phyloP scores from a whole-genome alignment of 306 rosid genomes.

The Arachis stenosperma region DNA sequence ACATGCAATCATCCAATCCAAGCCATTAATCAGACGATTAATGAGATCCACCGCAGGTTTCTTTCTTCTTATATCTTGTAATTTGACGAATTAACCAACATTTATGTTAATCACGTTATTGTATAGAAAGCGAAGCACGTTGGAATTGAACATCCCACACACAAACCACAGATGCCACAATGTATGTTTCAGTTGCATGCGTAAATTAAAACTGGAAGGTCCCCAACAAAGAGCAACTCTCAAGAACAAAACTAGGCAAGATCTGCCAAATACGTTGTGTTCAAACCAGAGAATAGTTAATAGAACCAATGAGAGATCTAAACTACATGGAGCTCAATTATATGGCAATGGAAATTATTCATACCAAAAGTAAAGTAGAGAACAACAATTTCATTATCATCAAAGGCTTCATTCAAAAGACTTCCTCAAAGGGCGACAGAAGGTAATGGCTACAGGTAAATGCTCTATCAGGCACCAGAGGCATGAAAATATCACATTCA shows the following conservation, averaged over 20 bases:
- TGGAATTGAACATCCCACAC: neutral
- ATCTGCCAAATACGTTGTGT: neutral
- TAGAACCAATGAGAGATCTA: neutral
- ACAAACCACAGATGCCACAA: neutral
- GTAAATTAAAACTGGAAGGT: conserved; percentile 9
- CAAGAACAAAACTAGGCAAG: conserved; percentile 7
- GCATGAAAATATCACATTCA: neutral
- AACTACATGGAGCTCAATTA: conserved; percentile 5
- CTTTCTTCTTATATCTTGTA: too few species aligned
- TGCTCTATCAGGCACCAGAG: conserved; percentile 2
- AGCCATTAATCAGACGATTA: too few species aligned
- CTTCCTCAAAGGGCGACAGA: neutral
- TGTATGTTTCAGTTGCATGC: conserved; percentile 4
- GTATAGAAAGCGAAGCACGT: too few species aligned
- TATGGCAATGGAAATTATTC: conserved; percentile 28
- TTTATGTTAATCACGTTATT: too few species aligned
- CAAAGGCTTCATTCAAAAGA: conserved; percentile 3
- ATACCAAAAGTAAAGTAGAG: neutral
- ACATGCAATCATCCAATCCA: too few species aligned
- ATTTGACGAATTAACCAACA: too few species aligned
- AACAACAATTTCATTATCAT: conserved; percentile 33
- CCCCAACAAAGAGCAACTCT: conserved; percentile 5
- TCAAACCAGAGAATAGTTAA: conserved; percentile 5
- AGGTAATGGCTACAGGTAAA: conserved; percentile 12
- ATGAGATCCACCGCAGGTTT: too few species aligned